These are phyloP conservation scores for Jatropha curcas DNA, from an alignment of 345 rosid genomes.

Conservation along the genomic window DNA sequence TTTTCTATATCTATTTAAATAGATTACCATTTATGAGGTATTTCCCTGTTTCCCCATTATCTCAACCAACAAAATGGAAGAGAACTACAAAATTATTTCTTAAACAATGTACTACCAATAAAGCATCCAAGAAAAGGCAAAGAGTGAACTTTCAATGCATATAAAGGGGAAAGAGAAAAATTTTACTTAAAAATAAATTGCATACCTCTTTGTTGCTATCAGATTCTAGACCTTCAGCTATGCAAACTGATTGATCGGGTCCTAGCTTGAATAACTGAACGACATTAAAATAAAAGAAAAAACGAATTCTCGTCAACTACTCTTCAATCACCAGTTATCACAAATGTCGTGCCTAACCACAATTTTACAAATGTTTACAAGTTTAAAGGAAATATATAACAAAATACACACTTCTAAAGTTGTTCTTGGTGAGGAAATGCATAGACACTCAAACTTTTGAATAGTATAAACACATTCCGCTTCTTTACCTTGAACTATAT, in stretches of 20 bases:
- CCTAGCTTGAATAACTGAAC: conserved; percentile 81
- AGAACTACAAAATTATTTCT: neutral
- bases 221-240: conserved; percentile 41
- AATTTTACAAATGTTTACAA: neutral
- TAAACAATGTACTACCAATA: neutral
- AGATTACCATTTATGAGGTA: neutral
- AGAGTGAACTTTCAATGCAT: neutral
- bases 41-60: neutral
- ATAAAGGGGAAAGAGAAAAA: neutral
- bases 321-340: neutral
- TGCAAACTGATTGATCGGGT: conserved; percentile 64
- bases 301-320: neutral
- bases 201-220: conserved; percentile 58
- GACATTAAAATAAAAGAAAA: conserved; percentile 14
- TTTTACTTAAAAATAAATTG: neutral
- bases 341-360: neutral
- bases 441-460: neutral
- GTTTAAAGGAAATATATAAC: neutral
- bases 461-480: too few relatives aligned
- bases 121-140: neutral
- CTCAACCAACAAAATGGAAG: neutral
- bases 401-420: neutral
- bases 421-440: neutral
- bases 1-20: neutral
- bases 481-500: too few relatives aligned